phyloP scores from a whole-genome alignment of 805 yeast species.

The Kodamaea kakaduensis region DNA sequence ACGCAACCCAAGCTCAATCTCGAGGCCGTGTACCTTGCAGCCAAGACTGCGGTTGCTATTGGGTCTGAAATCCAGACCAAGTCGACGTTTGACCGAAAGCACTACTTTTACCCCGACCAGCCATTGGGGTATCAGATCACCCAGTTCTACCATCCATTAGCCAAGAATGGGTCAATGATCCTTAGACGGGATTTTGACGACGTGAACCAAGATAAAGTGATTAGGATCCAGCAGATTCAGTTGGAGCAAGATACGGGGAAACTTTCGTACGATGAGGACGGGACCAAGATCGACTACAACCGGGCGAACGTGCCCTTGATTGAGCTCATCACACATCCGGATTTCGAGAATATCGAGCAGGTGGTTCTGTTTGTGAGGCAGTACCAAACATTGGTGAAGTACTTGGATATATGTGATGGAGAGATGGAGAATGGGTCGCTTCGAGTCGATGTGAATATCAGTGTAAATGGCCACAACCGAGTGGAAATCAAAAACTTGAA shows the following conservation, averaged over 20 bases:
- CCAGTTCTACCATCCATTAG: slow-evolving; percentile 79
- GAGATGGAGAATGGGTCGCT: slow-evolving; percentile 93
- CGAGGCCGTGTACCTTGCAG: slow-evolving; percentile 66
- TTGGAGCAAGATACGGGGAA: slow-evolving; percentile 95
- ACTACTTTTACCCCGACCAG: slow-evolving; percentile 94
- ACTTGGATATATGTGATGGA: slow-evolving; percentile 74
- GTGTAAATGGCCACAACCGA: slow-evolving; percentile 65
- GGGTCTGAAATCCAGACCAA: slow-evolving; percentile 50
- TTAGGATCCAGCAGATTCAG: slow-evolving; percentile 76
- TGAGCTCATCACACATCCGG: slow-evolving; percentile 90
- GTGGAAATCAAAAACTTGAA: slow-evolving; percentile 90
- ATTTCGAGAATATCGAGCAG: slow-evolving; percentile 61
- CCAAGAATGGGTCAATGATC: slow-evolving; percentile 57
- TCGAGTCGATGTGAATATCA: slow-evolving; percentile 92
- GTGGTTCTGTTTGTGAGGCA: slow-evolving; percentile 78
- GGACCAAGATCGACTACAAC: slow-evolving; percentile 67
- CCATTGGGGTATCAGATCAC: slow-evolving; percentile 96
- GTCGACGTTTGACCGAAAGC: slow-evolving; percentile 87
- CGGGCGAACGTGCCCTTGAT: slow-evolving; percentile 83
- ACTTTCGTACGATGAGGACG: slow-evolving; percentile 48
- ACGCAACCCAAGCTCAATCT: slow-evolving; percentile 80
- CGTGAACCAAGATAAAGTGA: slow-evolving; percentile 40
- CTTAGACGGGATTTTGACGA: slow-evolving; percentile 53
- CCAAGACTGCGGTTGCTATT: slow-evolving; percentile 69
- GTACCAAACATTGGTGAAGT: slow-evolving; percentile 66